Evolutionary conservation across 129 eudicot species (phyloP), one percentile per base, ranked within the genome.

Genomic region (Escallonia rubra): DNA sequence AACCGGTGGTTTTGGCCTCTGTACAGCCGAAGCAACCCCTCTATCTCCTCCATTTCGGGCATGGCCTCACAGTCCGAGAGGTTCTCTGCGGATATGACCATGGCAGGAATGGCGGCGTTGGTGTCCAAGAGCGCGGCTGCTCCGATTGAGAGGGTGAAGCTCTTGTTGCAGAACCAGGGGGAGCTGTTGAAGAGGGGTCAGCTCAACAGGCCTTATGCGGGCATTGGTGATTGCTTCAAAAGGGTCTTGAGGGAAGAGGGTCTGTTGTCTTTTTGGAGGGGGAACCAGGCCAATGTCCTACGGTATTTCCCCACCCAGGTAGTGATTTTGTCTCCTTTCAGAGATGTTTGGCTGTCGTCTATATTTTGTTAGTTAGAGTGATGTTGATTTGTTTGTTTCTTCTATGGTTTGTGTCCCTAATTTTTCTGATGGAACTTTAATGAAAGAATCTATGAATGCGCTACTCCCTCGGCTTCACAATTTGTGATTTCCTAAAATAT

Each of bases 281-380:
- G 99, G 71, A 82, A 94, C 74, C 99, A 94, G 74, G 99, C 93
- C 68, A 94, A 87, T 65, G 82, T 94, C 70, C 74, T 94, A 53
- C 83, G 99, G 8, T 94, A 94, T 72, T 94, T 94, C 58, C 99
- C 99, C 11, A 94, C 97, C 66, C 99, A 94, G 97, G 99, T 87
- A 69, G 41, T 16, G 34, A 45, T 57, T 79, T 67, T 66, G 41
- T 43, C 41, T n/a, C 10, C 0, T 23, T 23, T 23, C 34, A 23
- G 1, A 0, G 34, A 23, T 23, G 34, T 23, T 23, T 23, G 34
- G 34, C 34, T 23, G 34, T 23, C 34, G 0, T 23, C 34, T 23
- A 23, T 23, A 23, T 23, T 23, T 23, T 23, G 34, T 23, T 23
- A 23, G 34, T 23, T 41, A 39, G 14, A 41, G 8, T 40, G 41